phyloP scores from a whole-genome alignment of 2,329 filamentous ascomycete species.

The Metarhizium album region DNA sequence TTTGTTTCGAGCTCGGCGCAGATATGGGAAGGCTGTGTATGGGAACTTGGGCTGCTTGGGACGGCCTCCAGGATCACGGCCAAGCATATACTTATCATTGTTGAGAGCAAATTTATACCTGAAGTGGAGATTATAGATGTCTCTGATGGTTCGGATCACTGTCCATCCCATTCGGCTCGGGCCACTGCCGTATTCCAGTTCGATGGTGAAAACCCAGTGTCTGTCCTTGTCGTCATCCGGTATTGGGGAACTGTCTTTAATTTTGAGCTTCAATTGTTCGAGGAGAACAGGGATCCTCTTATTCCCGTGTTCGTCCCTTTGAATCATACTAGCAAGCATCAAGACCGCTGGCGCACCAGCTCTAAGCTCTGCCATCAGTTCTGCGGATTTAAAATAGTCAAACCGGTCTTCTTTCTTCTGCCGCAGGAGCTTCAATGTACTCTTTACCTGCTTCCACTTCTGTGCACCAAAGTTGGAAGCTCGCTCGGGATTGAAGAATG shows the following conservation, averaged over 20 bases:
- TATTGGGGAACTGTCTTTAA: constrained; percentile 66
- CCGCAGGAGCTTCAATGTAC: constrained; percentile 68
- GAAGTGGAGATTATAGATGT: constrained; percentile 86
- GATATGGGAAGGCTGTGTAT: constrained; percentile 77
- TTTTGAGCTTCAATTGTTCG: constrained; percentile 83
- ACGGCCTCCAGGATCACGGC: constrained; percentile 53
- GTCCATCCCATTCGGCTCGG: constrained; percentile 96
- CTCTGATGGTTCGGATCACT: constrained; percentile 73
- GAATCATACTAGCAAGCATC: constrained; percentile 95
- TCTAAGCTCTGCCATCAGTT: constrained; percentile 88
- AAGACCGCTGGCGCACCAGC: constrained; percentile 88
- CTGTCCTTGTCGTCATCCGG: constrained; percentile 53
- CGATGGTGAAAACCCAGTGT: constrained; percentile 81
- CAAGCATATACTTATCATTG: constrained; percentile 71
- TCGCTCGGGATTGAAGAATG: constrained; percentile 53
- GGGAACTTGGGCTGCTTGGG: constrained; percentile 87
- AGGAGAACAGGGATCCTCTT: constrained; percentile 89
- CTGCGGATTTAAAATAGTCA: constrained; percentile 90
- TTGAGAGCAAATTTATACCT: constrained; percentile 84
- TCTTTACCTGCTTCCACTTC: constrained; percentile 89
- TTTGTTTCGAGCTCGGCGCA: constrained; percentile 68
- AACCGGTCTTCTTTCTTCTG: constrained; percentile 79
- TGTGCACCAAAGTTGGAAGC: constrained; percentile 66
- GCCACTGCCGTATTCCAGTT: constrained; percentile 92
- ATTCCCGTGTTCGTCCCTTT: constrained; percentile 91